These are phyloP conservation scores for Canariomyces notabilis DNA, from an alignment of 2,329 filamentous ascomycete species.

Conservation along the genomic window DNA sequence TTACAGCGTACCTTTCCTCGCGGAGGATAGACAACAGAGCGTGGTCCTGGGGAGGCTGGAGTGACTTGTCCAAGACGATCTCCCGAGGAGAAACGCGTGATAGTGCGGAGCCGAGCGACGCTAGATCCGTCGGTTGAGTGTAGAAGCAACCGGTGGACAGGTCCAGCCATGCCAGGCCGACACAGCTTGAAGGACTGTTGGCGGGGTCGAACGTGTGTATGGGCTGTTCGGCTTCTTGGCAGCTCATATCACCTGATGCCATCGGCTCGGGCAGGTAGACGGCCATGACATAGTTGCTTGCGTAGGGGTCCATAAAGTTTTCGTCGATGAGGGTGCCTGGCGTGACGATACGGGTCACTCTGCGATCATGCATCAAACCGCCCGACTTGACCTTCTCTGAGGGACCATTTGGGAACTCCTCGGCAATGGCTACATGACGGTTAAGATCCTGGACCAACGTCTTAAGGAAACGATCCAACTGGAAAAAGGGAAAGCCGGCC, in stretches of 20 bases:
- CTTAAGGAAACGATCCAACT: slow-evolving; percentile 89
- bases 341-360: slow-evolving; percentile 81
- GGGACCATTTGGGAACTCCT: slow-evolving; percentile 77
- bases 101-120: slow-evolving; percentile 71
- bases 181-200: slow-evolving; percentile 31
- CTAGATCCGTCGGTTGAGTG: slow-evolving; percentile 69
- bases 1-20: slow-evolving; percentile 71
- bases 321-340: slow-evolving; percentile 96
- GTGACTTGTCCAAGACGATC: slow-evolving; percentile 67
- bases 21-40: slow-evolving; percentile 63
- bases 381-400: slow-evolving; percentile 67
- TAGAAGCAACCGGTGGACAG: slow-evolving; percentile 92
- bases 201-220: slow-evolving; percentile 14
- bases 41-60: slow-evolving; percentile 54
- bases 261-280: slow-evolving; percentile 52
- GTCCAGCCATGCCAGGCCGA: slow-evolving; percentile 91
- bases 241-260: slow-evolving; percentile 6
- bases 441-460: slow-evolving; percentile 85
- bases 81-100: slow-evolving; percentile 81
- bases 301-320: slow-evolving; percentile 90
- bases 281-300: slow-evolving; percentile 88
- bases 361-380: slow-evolving; percentile 77
- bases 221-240: slow-evolving; percentile 10
- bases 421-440: slow-evolving; percentile 87
- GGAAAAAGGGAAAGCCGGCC: slow-evolving; percentile 90